Base-by-base conservation (phyloP, 345 rosid genomes). In the Pistacia integerrima region DNA sequence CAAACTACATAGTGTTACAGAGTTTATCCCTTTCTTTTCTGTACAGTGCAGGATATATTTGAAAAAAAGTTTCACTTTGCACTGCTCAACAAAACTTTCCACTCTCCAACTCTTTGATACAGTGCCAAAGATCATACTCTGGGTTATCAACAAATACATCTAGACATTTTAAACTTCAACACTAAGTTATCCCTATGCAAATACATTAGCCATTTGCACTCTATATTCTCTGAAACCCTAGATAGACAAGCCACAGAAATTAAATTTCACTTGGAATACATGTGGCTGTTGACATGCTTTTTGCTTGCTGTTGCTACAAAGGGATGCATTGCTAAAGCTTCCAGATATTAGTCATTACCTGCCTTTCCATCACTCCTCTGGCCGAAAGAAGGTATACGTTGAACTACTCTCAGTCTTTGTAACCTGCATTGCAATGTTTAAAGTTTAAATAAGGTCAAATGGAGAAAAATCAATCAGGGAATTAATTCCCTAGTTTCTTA, bases 351-450 rank as follows among this genome's bases (percentile, higher is more conserved):
- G 64, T 70, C 18, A 12, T 38, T 58, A 57, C 55, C 75, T 51
- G 76, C 61, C 52, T 57, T 77, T 60, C 58, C 65, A 13, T 88
- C 87, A 86, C 77, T 88, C 90, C 75, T 81, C 91, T 54, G 90
- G 91, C 63, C 75, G 87, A 78, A 82, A 86, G 59, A 87, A 83
- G 49, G 89, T 79, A 62, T 86, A 87, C 22, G 90, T 84, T 51
- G 93, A 88, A 82, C 93, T 87, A 61, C 90, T 83, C 80, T 89
- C 93, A 0, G 91, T 83, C 88, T 91, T 91, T 2, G 89, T 85
- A 41, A 85, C 89, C 96, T 91, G 88, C 82, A 83, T 33, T 28
- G 56, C 63, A 60, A 61, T 18, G 55, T 57, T 69, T 44, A 62
- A 57, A 60, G 62, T 57, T 69, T 56, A 51, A 14, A 63, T 20